These are phyloP conservation scores for Cordyceps tenuipes DNA, from an alignment of 2,329 filamentous ascomycete species.

Conservation along the genomic window DNA sequence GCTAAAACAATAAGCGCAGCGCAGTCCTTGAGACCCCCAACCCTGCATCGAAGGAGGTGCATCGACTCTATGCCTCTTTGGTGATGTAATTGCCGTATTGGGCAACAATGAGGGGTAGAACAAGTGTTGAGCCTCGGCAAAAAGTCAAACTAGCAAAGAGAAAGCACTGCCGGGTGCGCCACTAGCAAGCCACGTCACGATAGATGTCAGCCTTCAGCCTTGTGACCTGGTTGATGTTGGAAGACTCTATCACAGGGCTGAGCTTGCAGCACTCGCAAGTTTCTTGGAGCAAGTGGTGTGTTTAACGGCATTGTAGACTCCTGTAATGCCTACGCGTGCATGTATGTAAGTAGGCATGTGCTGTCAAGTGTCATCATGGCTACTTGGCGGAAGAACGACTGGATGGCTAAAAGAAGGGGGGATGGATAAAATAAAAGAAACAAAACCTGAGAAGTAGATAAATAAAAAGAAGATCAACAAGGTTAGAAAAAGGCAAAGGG, in stretches of 20 bases:
- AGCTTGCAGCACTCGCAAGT: not conserved
- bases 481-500: too few species aligned
- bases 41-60: not conserved
- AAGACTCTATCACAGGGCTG: too few species aligned
- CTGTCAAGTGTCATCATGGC: too few species aligned
- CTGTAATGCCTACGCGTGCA: not conserved
- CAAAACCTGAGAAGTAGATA: too few species aligned
- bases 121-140: not conserved
- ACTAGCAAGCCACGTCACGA: not conserved
- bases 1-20: not conserved
- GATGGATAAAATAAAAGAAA: too few species aligned
- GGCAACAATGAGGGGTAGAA: conserved; percentile 1
- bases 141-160: not conserved
- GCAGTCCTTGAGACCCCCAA: not conserved
- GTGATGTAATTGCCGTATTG: not conserved
- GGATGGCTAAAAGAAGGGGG: too few species aligned
- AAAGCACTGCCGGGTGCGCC: not conserved
- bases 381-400: too few species aligned
- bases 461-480: too few species aligned
- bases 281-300: not conserved
- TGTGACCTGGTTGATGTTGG: not conserved
- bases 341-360: too few species aligned
- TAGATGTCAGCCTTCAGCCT: too few species aligned
- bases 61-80: conserved; percentile 1
- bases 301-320: too few species aligned